Evolutionary conservation across 2,329 filamentous ascomycete genomes (phyloP).

Genomic region (Aspergillus fischeri): DNA sequence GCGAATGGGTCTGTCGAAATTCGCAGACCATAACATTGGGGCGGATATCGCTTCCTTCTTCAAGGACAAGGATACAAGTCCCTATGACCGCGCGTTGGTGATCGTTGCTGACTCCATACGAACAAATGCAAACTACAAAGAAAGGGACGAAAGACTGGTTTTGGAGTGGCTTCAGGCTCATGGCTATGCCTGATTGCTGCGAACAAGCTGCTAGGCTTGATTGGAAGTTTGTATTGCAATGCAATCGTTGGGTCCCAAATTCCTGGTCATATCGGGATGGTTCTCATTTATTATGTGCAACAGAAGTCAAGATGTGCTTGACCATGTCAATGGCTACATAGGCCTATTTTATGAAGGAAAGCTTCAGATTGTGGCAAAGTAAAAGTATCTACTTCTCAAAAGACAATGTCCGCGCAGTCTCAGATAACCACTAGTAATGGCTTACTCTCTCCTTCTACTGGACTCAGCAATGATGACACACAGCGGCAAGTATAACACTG

Average conservation of each 20-base stretch:
- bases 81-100: constrained; percentile 79
- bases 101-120: constrained; percentile 83
- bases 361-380: background rate
- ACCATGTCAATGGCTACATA: background rate
- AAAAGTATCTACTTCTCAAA: background rate
- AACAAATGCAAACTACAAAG: constrained; percentile 75
- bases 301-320: background rate
- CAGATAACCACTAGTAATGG: background rate
- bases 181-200: constrained; percentile 48
- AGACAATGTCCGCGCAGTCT: background rate
- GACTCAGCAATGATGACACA: background rate
- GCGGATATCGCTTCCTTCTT: constrained; percentile 84
- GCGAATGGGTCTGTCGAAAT: constrained; percentile 71
- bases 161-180: constrained; percentile 72
- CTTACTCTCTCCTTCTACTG: background rate
- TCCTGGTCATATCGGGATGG: background rate
- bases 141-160: constrained; percentile 68
- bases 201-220: background rate
- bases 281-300: background rate
- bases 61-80: constrained; percentile 74
- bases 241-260: background rate
- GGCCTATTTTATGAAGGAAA: background rate
- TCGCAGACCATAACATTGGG: constrained; percentile 64
- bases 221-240: background rate
- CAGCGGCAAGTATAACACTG: background rate